Conservation (phyloP, 768 basidiomycete genomes). For the Calocybe indica region DNA sequence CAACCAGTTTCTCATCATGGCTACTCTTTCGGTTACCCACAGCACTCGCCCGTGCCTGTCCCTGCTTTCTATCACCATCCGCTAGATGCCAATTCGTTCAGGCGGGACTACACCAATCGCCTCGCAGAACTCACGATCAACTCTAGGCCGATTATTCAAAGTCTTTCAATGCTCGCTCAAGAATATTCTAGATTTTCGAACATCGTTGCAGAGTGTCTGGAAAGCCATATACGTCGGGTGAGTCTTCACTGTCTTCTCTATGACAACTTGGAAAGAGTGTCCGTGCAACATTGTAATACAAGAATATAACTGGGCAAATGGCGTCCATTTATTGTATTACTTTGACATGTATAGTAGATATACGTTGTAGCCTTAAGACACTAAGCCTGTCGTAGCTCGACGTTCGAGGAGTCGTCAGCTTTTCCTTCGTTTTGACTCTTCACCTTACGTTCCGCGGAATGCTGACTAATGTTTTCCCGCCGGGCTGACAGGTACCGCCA, state of each 20-base stretch:
- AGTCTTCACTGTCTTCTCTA: conserved; percentile 35
- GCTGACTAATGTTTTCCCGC: conserved; percentile 66
- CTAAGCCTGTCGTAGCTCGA: too few species aligned
- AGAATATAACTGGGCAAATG: too few species aligned
- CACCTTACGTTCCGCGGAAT: conserved; percentile 33
- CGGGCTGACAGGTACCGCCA: conserved; percentile 64
- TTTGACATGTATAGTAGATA: too few species aligned
- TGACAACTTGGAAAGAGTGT: too few species aligned
- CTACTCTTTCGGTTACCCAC: conserved; percentile 27
- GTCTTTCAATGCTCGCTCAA: conserved; percentile 87
- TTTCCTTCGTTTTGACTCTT: conserved; percentile 8
- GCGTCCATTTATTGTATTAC: too few species aligned
- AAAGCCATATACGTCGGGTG: conserved; percentile 84
- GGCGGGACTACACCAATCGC: conserved; percentile 70
- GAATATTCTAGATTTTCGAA: conserved; percentile 75
- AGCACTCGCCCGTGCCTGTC: conserved; percentile 38
- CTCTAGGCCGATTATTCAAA: conserved; percentile 91
- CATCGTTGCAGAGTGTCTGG: conserved; percentile 76
- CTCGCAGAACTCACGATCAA: conserved; percentile 86
- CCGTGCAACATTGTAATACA: too few species aligned
- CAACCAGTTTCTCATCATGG: conserved; percentile 29
- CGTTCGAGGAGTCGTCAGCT: conserved; percentile 16
- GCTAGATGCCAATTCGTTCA: conserved; percentile 66
- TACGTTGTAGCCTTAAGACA: too few species aligned
- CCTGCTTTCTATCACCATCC: conserved; percentile 35